Conservation (phyloP, 2,329 filamentous ascomycete genomes). For the Chrysosporium queenslandicum region DNA sequence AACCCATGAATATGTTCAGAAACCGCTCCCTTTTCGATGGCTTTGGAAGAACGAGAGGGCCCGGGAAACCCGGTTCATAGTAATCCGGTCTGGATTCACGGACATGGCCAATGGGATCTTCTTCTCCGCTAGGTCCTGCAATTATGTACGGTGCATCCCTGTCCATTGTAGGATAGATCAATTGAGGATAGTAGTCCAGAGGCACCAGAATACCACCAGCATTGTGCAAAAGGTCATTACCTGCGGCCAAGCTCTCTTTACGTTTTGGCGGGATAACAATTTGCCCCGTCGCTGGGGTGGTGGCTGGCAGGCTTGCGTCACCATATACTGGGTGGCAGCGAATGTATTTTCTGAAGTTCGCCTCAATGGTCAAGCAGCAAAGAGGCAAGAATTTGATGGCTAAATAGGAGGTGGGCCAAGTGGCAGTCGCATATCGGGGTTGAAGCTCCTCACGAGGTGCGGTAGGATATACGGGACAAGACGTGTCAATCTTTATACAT, state of each 20-base stretch:
- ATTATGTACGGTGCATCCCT: neutral
- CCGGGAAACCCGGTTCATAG: neutral
- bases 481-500: slow-evolving; percentile 23
- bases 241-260: neutral
- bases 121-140: neutral
- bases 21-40: neutral
- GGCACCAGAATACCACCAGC: neutral
- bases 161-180: neutral
- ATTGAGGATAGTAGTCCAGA: neutral
- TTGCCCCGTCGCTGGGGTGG: neutral
- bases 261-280: neutral
- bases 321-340: neutral
- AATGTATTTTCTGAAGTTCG: neutral
- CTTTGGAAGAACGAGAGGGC: neutral
- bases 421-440: neutral
- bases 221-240: neutral
- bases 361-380: slow-evolving; percentile 3
- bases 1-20: neutral
- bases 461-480: slow-evolving; percentile 9
- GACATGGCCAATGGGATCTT: neutral
- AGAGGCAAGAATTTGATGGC: slow-evolving; percentile 6
- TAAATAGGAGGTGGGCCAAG: slow-evolving; percentile 3
- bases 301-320: neutral
- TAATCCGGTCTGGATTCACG: neutral
- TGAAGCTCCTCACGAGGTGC: neutral